Evolutionary conservation across 1,284 basidiomycete species (phyloP).

Genomic region (Takashimella koratensis): DNA sequence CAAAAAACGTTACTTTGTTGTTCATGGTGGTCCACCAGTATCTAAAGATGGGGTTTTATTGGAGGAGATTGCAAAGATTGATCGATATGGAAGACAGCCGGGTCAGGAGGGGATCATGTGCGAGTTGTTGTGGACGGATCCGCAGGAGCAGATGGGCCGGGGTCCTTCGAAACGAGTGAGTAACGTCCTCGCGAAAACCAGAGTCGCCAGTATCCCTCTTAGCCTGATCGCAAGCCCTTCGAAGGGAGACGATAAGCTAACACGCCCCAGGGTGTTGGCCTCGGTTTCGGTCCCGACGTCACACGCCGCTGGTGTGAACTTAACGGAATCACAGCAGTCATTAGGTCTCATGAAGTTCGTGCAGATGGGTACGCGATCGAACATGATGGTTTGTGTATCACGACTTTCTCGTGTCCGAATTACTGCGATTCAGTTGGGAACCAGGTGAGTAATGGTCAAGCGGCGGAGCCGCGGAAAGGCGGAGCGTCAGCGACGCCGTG

Average conservation of each 20-base stretch:
- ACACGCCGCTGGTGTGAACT: slow-evolving; percentile 81
- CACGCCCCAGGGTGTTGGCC: slow-evolving; percentile 82
- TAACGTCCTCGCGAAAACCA: no score
- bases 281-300: slow-evolving; percentile 92
- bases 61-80: slow-evolving; percentile 84
- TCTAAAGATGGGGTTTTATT: slow-evolving; percentile 90
- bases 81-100: slow-evolving; percentile 83
- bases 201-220: no score
- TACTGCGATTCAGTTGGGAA: slow-evolving; percentile 52
- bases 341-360: slow-evolving; percentile 96
- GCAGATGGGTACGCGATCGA: slow-evolving; percentile 63
- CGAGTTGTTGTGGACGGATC: slow-evolving; percentile 86
- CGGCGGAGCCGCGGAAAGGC: not conserved
- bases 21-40: slow-evolving; percentile 88
- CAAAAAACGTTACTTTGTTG: slow-evolving; percentile 86
- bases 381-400: slow-evolving; percentile 54
- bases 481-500: not conserved
- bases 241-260: no score
- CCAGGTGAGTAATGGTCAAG: slow-evolving; percentile 30
- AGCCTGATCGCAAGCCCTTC: no score
- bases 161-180: slow-evolving; percentile 89
- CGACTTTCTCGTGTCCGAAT: slow-evolving; percentile 50
- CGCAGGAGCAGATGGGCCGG: slow-evolving; percentile 82
- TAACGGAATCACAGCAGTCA: slow-evolving; percentile 81
- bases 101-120: slow-evolving; percentile 96